Percentiles rank a stretch among this genome's conserved stretches.
phyloP scores from a whole-genome alignment of 192 early-diverging fungal genomes.

The Coemansia sp. region DNA sequence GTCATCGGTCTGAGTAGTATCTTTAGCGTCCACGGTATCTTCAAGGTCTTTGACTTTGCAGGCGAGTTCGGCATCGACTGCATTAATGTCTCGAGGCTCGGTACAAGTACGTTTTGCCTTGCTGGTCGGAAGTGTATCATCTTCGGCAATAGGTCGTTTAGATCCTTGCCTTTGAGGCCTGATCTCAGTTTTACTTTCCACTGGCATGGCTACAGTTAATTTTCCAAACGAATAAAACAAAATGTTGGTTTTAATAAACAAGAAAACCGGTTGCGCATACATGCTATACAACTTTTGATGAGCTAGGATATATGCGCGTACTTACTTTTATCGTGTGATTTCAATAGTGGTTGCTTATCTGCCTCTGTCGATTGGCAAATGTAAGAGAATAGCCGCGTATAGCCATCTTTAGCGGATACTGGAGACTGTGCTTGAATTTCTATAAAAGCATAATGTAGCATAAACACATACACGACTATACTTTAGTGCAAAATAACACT shows the following conservation, averaged over 20 bases:
- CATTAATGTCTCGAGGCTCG: background rate
- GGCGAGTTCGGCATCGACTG: background rate
- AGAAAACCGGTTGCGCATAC: constrained; percentile 2
- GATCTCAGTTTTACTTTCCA: background rate
- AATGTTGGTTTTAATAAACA: background rate
- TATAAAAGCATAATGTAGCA: background rate
- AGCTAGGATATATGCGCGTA: background rate
- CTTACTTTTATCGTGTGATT: constrained; percentile 11
- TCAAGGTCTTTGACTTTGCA: background rate
- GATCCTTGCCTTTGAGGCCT: background rate
- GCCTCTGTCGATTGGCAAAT: constrained; percentile 18
- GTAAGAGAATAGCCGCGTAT: constrained; percentile 24
- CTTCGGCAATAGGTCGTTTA: background rate
- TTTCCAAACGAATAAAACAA: background rate
- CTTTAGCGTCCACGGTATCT: background rate
- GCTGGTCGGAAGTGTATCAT: background rate
- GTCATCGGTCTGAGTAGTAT: no score
- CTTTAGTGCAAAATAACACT: background rate
- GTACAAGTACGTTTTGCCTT: background rate
- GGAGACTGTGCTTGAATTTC: background rate
- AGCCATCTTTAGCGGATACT: constrained; percentile 9
- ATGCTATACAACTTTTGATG: background rate
- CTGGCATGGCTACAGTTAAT: constrained; percentile 1
- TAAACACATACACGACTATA: background rate
- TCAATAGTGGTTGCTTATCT: background rate